phyloP scores from a whole-genome alignment of 345 rosid species.

The Brassica juncea region DNA sequence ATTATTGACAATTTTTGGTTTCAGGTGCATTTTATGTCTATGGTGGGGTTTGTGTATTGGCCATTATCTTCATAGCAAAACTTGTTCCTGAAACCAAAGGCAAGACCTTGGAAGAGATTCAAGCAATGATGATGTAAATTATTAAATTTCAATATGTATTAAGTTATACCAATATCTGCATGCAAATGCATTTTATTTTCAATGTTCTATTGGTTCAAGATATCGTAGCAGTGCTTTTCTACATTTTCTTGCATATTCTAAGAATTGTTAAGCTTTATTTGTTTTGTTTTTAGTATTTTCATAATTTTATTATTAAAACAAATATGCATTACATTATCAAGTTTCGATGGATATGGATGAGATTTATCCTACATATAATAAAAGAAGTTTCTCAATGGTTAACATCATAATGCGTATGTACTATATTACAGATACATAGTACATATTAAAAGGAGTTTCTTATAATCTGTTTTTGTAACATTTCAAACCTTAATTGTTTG shows the following conservation, averaged over 20 bases:
- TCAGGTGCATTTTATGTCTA: conserved; percentile 51
- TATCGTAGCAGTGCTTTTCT: background rate
- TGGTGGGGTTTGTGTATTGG: conserved; percentile 39
- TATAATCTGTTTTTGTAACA: too few relatives aligned
- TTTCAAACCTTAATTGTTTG: background rate
- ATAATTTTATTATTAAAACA: too few relatives aligned
- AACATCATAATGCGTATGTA: too few relatives aligned
- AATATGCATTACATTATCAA: background rate
- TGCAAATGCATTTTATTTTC: background rate
- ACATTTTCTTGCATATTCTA: background rate
- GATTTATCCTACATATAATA: too few relatives aligned
- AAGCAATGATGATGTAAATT: conserved; percentile 37
- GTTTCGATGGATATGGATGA: background rate
- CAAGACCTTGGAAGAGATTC: conserved; percentile 54
- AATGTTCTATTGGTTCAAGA: background rate
- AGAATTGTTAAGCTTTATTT: background rate
- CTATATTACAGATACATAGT: too few relatives aligned
- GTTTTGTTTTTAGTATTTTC: background rate
- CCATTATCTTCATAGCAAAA: conserved; percentile 43
- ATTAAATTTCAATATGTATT: too few relatives aligned
- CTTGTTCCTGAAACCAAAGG: conserved; percentile 60
- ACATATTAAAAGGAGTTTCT: too few relatives aligned
- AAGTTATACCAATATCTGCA: background rate
- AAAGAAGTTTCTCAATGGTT: background rate
- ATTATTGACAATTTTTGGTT: background rate